Evolutionary conservation across 345 rosid species (phyloP).

Genomic region (Pistacia vera): DNA sequence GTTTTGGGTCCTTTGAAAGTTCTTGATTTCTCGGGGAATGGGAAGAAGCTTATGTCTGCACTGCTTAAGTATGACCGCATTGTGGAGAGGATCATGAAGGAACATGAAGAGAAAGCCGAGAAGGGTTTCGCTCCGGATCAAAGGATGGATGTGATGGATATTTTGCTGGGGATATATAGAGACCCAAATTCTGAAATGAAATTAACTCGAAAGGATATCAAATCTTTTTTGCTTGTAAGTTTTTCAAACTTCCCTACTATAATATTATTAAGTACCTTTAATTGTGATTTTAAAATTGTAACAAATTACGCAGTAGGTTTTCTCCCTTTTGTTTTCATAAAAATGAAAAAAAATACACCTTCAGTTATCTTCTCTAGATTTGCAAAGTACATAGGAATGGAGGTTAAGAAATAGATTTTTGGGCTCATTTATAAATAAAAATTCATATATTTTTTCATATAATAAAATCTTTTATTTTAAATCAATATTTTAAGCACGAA

Average conservation of each 20-base stretch:
- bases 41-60: conserved; percentile 47
- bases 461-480: no score
- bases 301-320: no score
- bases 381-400: no score
- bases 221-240: conserved; percentile 64
- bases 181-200: conserved; percentile 54
- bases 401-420: no score
- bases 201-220: conserved; percentile 58
- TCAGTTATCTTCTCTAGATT: no score
- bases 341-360: no score
- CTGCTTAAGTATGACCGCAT: conserved; percentile 46
- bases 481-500: no score
- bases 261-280: no score
- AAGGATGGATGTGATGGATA: conserved; percentile 44
- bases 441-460: no score
- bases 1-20: conserved; percentile 66
- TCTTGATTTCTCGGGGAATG: conserved; percentile 61
- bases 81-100: conserved; percentile 56
- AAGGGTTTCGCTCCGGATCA: conserved; percentile 15
- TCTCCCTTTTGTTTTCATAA: no score
- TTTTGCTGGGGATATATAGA: conserved; percentile 39
- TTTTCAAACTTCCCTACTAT: background rate
- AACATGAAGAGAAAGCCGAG: conserved; percentile 45
- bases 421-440: no score
- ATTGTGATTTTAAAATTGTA: no score